Percentiles rank a stretch among this genome's conserved stretches.
Conservation (phyloP, 2,329 filamentous ascomycete species). For the Colletotrichum liaoningense region DNA sequence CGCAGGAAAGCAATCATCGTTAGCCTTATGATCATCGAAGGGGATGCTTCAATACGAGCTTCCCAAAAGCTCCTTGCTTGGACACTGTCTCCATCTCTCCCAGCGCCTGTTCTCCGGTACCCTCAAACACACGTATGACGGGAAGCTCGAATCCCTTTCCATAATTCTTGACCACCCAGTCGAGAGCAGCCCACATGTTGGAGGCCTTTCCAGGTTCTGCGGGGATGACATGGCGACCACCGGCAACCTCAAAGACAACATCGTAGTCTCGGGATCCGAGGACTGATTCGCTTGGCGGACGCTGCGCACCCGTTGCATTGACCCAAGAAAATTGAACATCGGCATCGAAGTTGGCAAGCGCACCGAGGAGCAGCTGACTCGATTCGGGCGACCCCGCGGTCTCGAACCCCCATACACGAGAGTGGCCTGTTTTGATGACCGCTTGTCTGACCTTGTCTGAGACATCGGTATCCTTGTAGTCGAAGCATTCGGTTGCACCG, state of each 20-base stretch:
- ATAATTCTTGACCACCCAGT: constrained; percentile 8
- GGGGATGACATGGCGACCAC: not conserved
- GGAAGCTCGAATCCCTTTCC: constrained; percentile 1
- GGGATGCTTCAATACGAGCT: constrained; percentile 19
- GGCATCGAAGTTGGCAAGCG: not conserved
- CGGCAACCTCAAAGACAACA: not conserved
- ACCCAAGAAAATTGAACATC: not conserved
- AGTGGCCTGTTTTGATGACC: not conserved
- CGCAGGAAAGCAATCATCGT: not conserved
- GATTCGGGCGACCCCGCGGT: not conserved
- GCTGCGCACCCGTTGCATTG: not conserved
- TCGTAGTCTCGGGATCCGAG: not conserved
- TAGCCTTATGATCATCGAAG: not conserved
- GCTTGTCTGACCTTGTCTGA: not conserved
- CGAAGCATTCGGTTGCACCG: not conserved
- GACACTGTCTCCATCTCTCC: constrained; percentile 12
- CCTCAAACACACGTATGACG: constrained; percentile 8
- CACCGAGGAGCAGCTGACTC: not conserved
- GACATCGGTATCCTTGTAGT: not conserved
- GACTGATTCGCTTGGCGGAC: not conserved
- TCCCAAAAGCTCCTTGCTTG: constrained; percentile 11
- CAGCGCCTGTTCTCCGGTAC: constrained; percentile 7
- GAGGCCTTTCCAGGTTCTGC: not conserved
- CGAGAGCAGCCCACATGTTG: constrained; percentile 6
- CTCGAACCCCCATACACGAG: not conserved